phyloP scores from a whole-genome alignment of 129 eudicot genomes.

The Arctium lappa region DNA sequence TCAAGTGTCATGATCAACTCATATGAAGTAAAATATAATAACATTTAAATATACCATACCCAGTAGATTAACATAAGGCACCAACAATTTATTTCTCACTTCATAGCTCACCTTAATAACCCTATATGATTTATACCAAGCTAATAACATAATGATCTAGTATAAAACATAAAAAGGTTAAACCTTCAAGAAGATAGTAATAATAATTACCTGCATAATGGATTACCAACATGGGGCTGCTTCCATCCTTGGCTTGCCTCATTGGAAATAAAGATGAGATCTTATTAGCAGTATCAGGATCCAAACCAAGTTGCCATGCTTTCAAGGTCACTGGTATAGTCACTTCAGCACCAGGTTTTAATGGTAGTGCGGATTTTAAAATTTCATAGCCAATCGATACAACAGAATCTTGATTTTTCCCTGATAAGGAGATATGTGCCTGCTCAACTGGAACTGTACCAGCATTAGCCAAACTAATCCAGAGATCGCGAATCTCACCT shows the following conservation, averaged over 20 bases:
- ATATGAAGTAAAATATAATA: no score
- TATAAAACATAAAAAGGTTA: background rate
- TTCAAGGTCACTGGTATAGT: slow-evolving; percentile 75
- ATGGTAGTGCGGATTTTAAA: slow-evolving; percentile 69
- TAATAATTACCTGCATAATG: slow-evolving; percentile 74
- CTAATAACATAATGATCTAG: background rate
- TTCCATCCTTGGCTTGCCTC: slow-evolving; percentile 67
- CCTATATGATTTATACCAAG: background rate
- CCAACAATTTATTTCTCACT: background rate
- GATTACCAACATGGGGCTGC: slow-evolving; percentile 70
- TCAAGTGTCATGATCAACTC: no score
- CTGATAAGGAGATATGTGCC: slow-evolving; percentile 74
- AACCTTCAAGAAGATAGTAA: background rate
- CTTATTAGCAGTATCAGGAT: slow-evolving; percentile 48
- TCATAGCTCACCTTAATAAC: background rate
- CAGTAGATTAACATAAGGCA: no score
- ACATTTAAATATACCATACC: no score
- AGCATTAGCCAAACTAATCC: slow-evolving; percentile 83
- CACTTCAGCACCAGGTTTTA: slow-evolving; percentile 92
- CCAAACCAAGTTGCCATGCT: slow-evolving; percentile 86
- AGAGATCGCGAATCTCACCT: slow-evolving; percentile 87
- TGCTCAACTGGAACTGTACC: slow-evolving; percentile 92
- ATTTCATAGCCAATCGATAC: slow-evolving; percentile 65
- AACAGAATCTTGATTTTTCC: slow-evolving; percentile 89
- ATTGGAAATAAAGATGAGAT: slow-evolving; percentile 30